phyloP scores from a whole-genome alignment of 2,329 filamentous ascomycete species.

The Leptographium radiaticola region DNA sequence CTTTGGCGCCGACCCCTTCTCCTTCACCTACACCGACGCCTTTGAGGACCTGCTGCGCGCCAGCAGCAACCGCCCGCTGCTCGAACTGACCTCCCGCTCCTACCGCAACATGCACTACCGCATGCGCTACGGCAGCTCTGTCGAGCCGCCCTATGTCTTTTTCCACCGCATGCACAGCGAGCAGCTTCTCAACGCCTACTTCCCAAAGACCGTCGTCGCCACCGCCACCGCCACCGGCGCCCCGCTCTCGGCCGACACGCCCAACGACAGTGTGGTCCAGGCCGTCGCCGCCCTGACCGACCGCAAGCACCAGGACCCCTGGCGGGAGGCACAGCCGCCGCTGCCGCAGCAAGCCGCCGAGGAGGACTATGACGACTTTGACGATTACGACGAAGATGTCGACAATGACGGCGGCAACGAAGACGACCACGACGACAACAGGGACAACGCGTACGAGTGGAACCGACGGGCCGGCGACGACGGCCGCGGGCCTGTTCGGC shows the following conservation, averaged over 20 bases:
- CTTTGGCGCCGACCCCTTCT: conserved; percentile 19
- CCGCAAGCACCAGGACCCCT: conserved; percentile 5
- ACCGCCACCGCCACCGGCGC: background rate
- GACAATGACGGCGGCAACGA: background rate
- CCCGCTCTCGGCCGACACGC: background rate
- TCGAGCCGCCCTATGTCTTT: conserved; percentile 30
- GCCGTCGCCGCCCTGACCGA: conserved; percentile 5
- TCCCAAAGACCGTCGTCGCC: conserved; percentile 12
- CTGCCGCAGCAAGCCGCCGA: background rate
- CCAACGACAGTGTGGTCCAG: conserved; percentile 5
- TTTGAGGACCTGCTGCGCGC: conserved; percentile 44
- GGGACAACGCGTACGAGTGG: background rate
- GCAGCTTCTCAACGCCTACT: conserved; percentile 23
- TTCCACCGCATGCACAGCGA: conserved; percentile 21
- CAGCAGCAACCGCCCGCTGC: conserved; percentile 27
- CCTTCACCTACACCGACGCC: conserved; percentile 42
- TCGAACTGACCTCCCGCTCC: conserved; percentile 25
- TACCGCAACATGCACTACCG: conserved; percentile 14
- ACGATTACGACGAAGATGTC: background rate
- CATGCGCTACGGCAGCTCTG: conserved; percentile 13
- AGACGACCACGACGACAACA: background rate
- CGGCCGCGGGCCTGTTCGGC: background rate
- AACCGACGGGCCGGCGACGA: background rate
- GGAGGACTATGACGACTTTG: background rate
- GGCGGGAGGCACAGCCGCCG: background rate